Conservation (phyloP, 768 basidiomycete species). For the Trametes punicea region DNA sequence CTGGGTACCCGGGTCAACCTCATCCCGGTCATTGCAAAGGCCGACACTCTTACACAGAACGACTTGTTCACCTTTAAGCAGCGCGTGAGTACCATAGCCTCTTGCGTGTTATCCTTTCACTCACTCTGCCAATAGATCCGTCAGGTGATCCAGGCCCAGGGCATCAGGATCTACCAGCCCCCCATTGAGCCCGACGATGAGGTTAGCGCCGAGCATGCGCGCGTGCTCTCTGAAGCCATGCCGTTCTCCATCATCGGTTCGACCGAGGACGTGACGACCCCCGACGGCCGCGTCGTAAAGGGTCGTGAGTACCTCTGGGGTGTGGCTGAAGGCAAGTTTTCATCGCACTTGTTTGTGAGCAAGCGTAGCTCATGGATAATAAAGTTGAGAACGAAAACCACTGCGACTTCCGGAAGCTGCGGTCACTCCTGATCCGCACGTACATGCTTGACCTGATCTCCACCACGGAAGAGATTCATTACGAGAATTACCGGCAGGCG, state of each 20-base stretch:
- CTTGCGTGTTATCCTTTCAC: background rate
- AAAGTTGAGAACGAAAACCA: constrained; percentile 98
- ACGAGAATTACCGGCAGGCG: constrained; percentile 95
- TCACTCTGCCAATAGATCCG: constrained; percentile 56
- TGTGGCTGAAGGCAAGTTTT: constrained; percentile 86
- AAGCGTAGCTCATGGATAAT: background rate
- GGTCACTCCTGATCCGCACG: constrained; percentile 91
- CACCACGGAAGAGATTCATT: constrained; percentile 93
- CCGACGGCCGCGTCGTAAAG: constrained; percentile 91
- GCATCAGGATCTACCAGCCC: constrained; percentile 92
- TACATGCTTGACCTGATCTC: constrained; percentile 98
- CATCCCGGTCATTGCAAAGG: constrained; percentile 96
- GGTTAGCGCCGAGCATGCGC: constrained; percentile 82
- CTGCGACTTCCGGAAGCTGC: constrained; percentile 98
- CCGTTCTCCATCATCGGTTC: constrained; percentile 99
- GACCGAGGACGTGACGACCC: constrained; percentile 88
- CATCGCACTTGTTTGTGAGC: background rate
- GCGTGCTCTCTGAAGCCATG: constrained; percentile 83
- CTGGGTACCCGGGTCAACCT: constrained; percentile 97
- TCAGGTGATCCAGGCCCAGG: constrained; percentile 86
- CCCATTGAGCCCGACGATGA: constrained; percentile 89
- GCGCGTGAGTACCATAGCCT: constrained; percentile 53
- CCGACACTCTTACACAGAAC: constrained; percentile 93
- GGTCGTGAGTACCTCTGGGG: constrained; percentile 99
- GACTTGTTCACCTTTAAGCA: constrained; percentile 92